Evolutionary conservation across 768 basidiomycete species (phyloP).

Genomic region (Galerina sulciceps): DNA sequence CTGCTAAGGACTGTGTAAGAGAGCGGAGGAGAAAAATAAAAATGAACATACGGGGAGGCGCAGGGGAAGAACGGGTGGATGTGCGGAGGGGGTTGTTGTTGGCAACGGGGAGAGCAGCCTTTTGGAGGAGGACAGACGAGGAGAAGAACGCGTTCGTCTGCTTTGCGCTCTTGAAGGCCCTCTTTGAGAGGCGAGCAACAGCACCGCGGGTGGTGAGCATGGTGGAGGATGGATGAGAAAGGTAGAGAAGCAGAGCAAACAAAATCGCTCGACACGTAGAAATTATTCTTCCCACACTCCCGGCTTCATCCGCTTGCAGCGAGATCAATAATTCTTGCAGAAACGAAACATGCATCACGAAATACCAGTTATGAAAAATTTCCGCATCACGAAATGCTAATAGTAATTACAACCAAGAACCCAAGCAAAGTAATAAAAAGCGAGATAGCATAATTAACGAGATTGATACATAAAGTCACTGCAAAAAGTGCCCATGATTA

Average conservation of each 20-base stretch:
- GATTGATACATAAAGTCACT: too few species aligned
- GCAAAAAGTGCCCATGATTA: too few species aligned
- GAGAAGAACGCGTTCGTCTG: conserved; percentile 83
- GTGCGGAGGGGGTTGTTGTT: conserved; percentile 52
- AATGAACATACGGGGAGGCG: conserved; percentile 51
- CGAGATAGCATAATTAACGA: too few species aligned
- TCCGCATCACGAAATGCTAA: too few species aligned
- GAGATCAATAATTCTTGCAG: too few species aligned
- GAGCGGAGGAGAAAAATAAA: conserved; percentile 19
- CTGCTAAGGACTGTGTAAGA: conserved; percentile 39
- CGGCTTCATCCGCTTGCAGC: conserved; percentile 49
- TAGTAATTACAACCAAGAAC: too few species aligned
- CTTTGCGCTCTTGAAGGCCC: conserved; percentile 76
- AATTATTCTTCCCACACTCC: conserved; percentile 53
- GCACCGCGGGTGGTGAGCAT: conserved; percentile 90
- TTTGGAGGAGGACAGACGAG: conserved; percentile 65
- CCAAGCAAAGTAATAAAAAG: too few species aligned
- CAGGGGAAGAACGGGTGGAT: conserved; percentile 46
- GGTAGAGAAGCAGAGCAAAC: conserved; percentile 28
- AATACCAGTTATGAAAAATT: too few species aligned
- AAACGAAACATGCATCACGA: too few species aligned
- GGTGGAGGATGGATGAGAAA: conserved; percentile 38
- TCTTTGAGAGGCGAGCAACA: conserved; percentile 85
- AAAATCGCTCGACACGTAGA: conserved; percentile 48
- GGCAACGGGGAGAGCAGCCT: conserved; percentile 49